These are phyloP conservation scores for Myxozyma neotropica DNA, from an alignment of 805 yeast species.

Conservation along the genomic window DNA sequence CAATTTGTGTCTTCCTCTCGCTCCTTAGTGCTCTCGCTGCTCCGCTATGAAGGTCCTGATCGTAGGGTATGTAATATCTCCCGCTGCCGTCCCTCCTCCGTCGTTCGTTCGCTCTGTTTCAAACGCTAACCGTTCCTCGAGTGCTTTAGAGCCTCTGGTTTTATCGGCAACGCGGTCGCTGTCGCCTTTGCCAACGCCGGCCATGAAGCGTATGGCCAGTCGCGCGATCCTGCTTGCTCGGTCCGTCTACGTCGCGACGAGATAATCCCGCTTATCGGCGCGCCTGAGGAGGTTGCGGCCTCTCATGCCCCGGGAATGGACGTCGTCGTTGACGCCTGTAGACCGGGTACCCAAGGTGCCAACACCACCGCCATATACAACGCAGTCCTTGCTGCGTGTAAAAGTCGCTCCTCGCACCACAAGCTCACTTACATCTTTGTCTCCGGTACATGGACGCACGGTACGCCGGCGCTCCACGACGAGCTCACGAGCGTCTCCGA, in stretches of 20 bases:
- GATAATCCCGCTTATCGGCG: slow-evolving; percentile 19
- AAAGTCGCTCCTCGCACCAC: slow-evolving; percentile 12
- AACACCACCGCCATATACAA: slow-evolving; percentile 12
- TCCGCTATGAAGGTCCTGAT: slow-evolving; percentile 16
- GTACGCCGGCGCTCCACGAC: slow-evolving; percentile 13
- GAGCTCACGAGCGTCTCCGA: slow-evolving; percentile 12
- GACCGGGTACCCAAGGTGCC: slow-evolving; percentile 8
- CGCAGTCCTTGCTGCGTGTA: slow-evolving; percentile 12
- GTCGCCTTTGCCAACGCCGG: slow-evolving; percentile 17
- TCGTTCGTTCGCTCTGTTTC: background rate
- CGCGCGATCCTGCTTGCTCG: slow-evolving; percentile 2
- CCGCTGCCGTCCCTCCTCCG: no score
- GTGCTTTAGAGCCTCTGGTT: slow-evolving; percentile 14
- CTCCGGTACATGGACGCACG: slow-evolving; percentile 26
- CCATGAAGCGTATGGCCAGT: slow-evolving; percentile 19
- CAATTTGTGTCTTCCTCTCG: background rate
- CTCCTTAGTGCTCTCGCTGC: background rate
- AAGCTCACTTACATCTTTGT: slow-evolving; percentile 16
- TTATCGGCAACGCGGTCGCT: slow-evolving; percentile 17
- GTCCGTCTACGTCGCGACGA: slow-evolving; percentile 11
- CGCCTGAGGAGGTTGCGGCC: slow-evolving; percentile 6
- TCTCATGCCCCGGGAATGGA: slow-evolving; percentile 14
- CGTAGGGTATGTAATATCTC: slow-evolving; percentile 19
- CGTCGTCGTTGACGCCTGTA: slow-evolving; percentile 16
- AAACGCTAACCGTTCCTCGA: background rate